Evolutionary conservation across 2,329 filamentous ascomycete species (phyloP).

Genomic region (Epichloe amarillans): DNA sequence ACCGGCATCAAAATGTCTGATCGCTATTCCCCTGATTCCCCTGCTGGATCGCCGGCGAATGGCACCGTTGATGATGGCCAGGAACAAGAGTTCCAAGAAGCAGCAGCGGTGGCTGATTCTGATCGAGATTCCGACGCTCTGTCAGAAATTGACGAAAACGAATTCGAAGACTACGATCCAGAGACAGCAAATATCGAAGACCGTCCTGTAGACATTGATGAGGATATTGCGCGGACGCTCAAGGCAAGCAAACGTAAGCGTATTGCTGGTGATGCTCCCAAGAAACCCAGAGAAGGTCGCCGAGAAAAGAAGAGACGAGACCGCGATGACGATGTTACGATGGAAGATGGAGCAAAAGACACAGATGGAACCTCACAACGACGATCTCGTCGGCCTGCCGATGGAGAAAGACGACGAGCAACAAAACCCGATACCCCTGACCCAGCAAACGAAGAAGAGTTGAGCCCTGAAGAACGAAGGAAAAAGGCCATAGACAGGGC

Average conservation of each 20-base stretch:
- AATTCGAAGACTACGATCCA: constrained; percentile 58
- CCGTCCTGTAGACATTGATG: constrained; percentile 52
- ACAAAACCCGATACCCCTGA: constrained; percentile 35
- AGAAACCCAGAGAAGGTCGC: constrained; percentile 64
- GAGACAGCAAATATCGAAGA: constrained; percentile 50
- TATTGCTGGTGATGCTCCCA: constrained; percentile 45
- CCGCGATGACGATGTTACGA: constrained; percentile 33
- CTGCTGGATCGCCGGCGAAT: constrained; percentile 23
- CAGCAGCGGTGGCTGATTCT: constrained; percentile 28
- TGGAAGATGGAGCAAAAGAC: constrained; percentile 33
- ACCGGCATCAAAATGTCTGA: constrained; percentile 29
- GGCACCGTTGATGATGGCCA: constrained; percentile 26
- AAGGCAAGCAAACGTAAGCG: constrained; percentile 56
- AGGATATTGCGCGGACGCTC: constrained; percentile 48
- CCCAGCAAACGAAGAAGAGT: constrained; percentile 59
- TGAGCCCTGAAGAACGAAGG: constrained; percentile 75
- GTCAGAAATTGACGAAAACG: constrained; percentile 56
- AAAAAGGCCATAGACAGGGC: constrained; percentile 73
- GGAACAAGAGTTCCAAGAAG: constrained; percentile 29
- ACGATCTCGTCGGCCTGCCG: constrained; percentile 33
- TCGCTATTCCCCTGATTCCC: constrained; percentile 29
- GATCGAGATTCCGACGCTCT: constrained; percentile 47
- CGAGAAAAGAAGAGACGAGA: constrained; percentile 51
- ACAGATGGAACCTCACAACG: constrained; percentile 30
- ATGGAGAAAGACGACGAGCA: constrained; percentile 31